Percentiles rank a stretch among this genome's conserved stretches.
Evolutionary conservation across 2,329 filamentous ascomycete genomes (phyloP).

Genomic region (Pseudocercospora pini-densiflorae): DNA sequence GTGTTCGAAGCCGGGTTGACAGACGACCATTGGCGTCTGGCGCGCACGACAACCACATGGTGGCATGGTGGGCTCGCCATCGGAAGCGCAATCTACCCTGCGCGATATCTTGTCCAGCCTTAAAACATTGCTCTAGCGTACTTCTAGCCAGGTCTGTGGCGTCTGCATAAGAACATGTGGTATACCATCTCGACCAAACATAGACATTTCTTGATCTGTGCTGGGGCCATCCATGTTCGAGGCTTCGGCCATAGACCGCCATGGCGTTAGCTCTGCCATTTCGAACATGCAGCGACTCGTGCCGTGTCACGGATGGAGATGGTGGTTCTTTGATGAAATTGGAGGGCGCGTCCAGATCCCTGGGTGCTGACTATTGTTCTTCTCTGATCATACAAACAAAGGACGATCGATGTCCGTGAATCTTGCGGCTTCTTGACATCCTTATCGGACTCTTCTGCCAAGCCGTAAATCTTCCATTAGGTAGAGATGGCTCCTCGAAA

Average conservation of each 20-base stretch:
- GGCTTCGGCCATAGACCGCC: slow-evolving; percentile 8
- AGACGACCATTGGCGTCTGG: not conserved
- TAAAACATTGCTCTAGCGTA: not conserved
- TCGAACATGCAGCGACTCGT: slow-evolving; percentile 3
- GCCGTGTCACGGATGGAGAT: not conserved
- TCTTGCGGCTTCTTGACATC: not conserved
- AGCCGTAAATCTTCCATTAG: not conserved
- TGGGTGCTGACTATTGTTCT: not conserved
- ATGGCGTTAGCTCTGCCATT: slow-evolving; percentile 6
- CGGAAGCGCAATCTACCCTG: not conserved
- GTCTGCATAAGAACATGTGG: not conserved
- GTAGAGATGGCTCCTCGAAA: slow-evolving; percentile 30
- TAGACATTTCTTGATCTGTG: not conserved
- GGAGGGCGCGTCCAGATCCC: slow-evolving; percentile 2
- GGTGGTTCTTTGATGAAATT: slow-evolving; percentile 1
- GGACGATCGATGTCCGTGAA: slow-evolving; percentile 7
- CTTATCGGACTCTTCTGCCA: slow-evolving; percentile 4
- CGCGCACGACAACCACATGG: not conserved
- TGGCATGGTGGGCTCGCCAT: not conserved
- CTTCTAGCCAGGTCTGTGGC: slow-evolving; percentile 10
- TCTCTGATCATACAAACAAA: slow-evolving; percentile 2
- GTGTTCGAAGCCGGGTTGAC: not conserved
- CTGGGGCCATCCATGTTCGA: slow-evolving; percentile 3
- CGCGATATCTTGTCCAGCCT: not conserved
- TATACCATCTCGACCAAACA: slow-evolving; percentile 3